phyloP scores from a whole-genome alignment of 2,329 filamentous ascomycete species.

The Calonectria henricotiae region DNA sequence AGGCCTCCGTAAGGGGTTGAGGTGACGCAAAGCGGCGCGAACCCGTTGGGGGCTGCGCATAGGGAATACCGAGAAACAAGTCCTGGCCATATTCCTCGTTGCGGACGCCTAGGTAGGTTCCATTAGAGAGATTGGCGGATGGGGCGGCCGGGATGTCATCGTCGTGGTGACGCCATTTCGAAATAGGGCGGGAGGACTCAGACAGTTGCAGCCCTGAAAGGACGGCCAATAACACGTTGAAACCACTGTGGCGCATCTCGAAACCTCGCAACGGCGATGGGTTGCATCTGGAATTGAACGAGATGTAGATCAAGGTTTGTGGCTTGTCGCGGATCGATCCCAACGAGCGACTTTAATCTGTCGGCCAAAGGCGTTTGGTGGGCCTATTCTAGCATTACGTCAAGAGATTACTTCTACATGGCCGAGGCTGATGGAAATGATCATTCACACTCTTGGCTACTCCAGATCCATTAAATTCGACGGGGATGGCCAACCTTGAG shows the following conservation, averaged over 20 bases:
- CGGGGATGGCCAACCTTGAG: background rate
- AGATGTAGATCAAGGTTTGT: conserved; percentile 25
- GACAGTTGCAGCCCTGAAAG: conserved; percentile 36
- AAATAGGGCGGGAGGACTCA: conserved; percentile 23
- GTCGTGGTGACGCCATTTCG: background rate
- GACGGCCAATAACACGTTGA: conserved; percentile 41
- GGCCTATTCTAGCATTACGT: background rate
- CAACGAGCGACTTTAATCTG: conserved; percentile 12
- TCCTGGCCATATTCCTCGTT: conserved; percentile 61
- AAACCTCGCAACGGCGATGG: conserved; percentile 9
- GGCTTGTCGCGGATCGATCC: conserved; percentile 32
- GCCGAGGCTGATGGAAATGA: background rate
- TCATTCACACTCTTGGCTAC: background rate
- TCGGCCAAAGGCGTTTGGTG: background rate
- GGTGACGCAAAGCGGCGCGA: conserved; percentile 69
- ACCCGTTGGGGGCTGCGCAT: conserved; percentile 69
- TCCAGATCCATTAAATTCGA: conserved; percentile 22
- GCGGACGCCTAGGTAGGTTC: conserved; percentile 64
- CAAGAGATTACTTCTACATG: conserved; percentile 18
- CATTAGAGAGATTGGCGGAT: conserved; percentile 56
- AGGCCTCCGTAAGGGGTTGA: conserved; percentile 65
- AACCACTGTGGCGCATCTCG: conserved; percentile 40
- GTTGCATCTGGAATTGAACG: conserved; percentile 31
- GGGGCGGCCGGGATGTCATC: conserved; percentile 3
- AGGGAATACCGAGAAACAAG: conserved; percentile 71